Percentiles rank a stretch among this genome's conserved stretches.
phyloP scores from a whole-genome alignment of 306 rosid species.

The Lathyrus sativus region DNA sequence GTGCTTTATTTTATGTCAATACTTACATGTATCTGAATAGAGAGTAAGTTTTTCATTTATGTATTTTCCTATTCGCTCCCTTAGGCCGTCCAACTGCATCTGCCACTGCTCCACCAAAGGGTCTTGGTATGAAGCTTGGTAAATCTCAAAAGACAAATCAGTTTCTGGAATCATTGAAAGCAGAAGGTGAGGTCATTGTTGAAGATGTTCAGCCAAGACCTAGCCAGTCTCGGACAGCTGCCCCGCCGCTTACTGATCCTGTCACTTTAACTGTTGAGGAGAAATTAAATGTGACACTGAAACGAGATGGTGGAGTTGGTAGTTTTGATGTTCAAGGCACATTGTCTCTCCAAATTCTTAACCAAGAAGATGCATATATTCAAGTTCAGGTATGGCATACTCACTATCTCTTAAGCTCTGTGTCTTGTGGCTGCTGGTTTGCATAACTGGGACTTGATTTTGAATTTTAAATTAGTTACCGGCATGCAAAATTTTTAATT shows the following conservation, averaged over 20 bases:
- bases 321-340: constrained; percentile 95
- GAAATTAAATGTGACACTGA: constrained; percentile 82
- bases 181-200: constrained; percentile 92
- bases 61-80: constrained; percentile 22
- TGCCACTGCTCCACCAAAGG: constrained; percentile 95
- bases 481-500: background rate
- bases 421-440: background rate
- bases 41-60: constrained; percentile 32
- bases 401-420: constrained; percentile 4
- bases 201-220: constrained; percentile 86
- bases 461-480: constrained; percentile 5
- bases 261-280: constrained; percentile 89
- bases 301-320: constrained; percentile 94
- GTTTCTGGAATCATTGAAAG: constrained; percentile 89
- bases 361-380: constrained; percentile 78
- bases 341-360: constrained; percentile 85
- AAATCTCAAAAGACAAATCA: constrained; percentile 87
- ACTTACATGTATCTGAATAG: constrained; percentile 27
- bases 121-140: constrained; percentile 88
- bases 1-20: constrained; percentile 30
- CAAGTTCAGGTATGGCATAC: constrained; percentile 79
- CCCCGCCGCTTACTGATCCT: constrained; percentile 84
- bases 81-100: constrained; percentile 76
- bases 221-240: constrained; percentile 67
- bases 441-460: background rate